phyloP scores from a whole-genome alignment of 2,329 filamentous ascomycete genomes.

The Lachnellula subtilissima region DNA sequence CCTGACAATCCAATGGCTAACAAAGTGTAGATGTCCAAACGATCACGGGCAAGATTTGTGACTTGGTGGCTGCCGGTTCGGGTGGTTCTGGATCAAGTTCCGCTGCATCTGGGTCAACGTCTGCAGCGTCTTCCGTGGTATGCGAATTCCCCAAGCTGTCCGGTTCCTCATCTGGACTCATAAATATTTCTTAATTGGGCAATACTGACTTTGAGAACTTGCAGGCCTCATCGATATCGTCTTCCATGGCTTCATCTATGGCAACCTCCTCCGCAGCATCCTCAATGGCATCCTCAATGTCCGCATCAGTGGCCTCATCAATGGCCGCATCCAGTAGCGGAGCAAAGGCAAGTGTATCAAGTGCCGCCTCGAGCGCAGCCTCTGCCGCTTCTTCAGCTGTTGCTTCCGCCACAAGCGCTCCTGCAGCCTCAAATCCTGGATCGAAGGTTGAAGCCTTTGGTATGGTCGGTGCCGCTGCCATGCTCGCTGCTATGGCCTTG shows the following conservation, averaged over 20 bases:
- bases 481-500: constrained; percentile 21
- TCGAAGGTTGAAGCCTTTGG: constrained; percentile 6
- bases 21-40: constrained; percentile 8
- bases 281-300: background rate
- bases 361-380: constrained; percentile 4
- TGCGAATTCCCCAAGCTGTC: too few relatives aligned
- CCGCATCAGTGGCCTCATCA: background rate
- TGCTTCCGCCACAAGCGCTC: constrained; percentile 1
- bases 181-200: too few relatives aligned
- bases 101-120: too few relatives aligned
- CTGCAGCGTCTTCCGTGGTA: too few relatives aligned
- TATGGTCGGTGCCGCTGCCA: constrained; percentile 12
- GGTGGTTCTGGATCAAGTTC: too few relatives aligned
- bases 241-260: background rate
- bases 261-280: background rate
- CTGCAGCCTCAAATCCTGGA: constrained; percentile 3
- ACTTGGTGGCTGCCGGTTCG: too few relatives aligned
- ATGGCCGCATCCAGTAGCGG: background rate
- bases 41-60: constrained; percentile 18
- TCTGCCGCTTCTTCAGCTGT: background rate
- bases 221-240: background rate
- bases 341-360: background rate
- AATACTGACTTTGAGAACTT: too few relatives aligned
- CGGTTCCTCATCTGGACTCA: too few relatives aligned
- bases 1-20: background rate